A percentile compares a stretch with the other conserved stretches of the same genome.
These are phyloP conservation scores for Noccaea caerulescens DNA, from an alignment of 345 rosid genomes.

Conservation along the genomic window DNA sequence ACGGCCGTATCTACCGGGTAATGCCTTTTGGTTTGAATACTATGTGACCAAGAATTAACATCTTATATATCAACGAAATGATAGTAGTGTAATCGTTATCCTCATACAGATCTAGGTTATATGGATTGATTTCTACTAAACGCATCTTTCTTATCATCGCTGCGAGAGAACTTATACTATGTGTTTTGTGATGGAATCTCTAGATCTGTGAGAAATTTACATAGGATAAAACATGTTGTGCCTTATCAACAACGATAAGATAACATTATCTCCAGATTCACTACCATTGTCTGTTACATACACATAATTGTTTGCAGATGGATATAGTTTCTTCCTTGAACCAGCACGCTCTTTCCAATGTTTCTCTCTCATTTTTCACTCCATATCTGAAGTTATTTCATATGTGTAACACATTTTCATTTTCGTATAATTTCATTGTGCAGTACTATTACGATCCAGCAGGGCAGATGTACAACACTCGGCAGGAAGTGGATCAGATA, in stretches of 20 bases:
- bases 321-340: not conserved
- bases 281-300: not conserved
- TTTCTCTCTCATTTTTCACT: not conserved
- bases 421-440: not conserved
- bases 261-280: not conserved
- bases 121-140: not conserved
- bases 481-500: not conserved
- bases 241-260: not conserved
- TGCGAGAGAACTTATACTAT: not conserved
- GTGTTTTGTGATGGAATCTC: not conserved
- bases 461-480: conserved; percentile 5
- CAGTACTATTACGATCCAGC: conserved; percentile 36
- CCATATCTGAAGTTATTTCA: not conserved
- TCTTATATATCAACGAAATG: not conserved
- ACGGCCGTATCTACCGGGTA: conserved; percentile 28
- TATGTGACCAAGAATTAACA: not conserved
- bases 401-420: not conserved
- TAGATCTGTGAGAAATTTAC: not conserved
- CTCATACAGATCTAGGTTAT: not conserved
- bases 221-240: not conserved
- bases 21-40: not conserved
- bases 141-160: not conserved
- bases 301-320: not conserved
- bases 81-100: not conserved
- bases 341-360: not conserved